A percentile compares a stretch with the other conserved stretches of the same genome.
These are phyloP conservation scores for Mesembryanthemum crystallinum DNA, from an alignment of 148 eudicot genomes.

Conservation along the genomic window DNA sequence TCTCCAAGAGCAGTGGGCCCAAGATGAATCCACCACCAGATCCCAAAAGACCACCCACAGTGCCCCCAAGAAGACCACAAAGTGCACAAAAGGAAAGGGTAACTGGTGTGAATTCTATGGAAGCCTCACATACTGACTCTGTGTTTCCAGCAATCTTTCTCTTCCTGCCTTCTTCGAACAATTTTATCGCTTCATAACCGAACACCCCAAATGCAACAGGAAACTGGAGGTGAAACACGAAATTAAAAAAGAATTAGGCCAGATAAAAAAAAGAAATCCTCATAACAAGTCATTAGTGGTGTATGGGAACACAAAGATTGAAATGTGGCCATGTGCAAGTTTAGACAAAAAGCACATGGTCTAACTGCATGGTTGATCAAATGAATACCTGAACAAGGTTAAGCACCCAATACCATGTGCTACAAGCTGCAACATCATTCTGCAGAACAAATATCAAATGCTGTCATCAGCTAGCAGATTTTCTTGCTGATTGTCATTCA, in stretches of 20 bases:
- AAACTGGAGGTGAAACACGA: conserved; percentile 37
- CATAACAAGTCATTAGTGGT: not conserved
- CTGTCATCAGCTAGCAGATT: not conserved
- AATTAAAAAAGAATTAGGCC: no score
- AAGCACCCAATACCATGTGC: conserved; percentile 73
- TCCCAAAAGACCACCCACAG: conserved; percentile 92
- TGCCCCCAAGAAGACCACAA: conserved; percentile 89
- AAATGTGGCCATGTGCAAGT: not conserved
- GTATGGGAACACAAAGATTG: not conserved
- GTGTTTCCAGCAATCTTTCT: conserved; percentile 55
- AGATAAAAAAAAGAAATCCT: not conserved
- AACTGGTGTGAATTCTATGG: conserved; percentile 69
- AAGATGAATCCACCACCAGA: conserved; percentile 98
- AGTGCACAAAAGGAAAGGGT: conserved; percentile 72
- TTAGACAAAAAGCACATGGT: conserved; percentile 1
- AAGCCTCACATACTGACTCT: conserved; percentile 78
- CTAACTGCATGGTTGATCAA: not conserved
- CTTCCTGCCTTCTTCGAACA: conserved; percentile 65
- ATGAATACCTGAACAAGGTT: conserved; percentile 67
- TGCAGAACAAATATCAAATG: conserved; percentile 29
- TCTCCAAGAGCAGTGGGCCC: conserved; percentile 91
- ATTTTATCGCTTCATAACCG: conserved; percentile 62
- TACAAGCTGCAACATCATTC: conserved; percentile 62
- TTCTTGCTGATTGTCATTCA: no score
- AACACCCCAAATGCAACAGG: conserved; percentile 73